Evolutionary conservation across 176 grass and related monocot genomes (phyloP), one percentile per base, ranked within the genome.

Genomic region (Tillandsia fasciculata): DNA sequence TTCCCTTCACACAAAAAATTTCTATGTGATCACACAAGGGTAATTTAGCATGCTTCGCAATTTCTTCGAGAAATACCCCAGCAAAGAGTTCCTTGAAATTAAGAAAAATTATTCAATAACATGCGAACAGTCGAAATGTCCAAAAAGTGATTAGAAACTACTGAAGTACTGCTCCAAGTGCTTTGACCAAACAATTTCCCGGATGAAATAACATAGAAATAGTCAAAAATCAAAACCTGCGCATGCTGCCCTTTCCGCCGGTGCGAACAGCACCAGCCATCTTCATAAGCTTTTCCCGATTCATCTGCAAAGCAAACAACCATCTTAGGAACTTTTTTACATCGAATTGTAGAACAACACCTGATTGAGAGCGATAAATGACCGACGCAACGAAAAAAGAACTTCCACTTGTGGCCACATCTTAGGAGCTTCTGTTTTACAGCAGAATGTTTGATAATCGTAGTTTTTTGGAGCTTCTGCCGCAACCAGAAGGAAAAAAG

Each of bases 261-360:
- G 90, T 93, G 71, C 90, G 90, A 69, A 93, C 90, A 7, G 90
- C 90, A 83, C 90, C 76, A 53, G 86, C 90, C 71, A 93, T 93
- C 86, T 89, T 93, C 83, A 89, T 83, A 66, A 93, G 78, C 72
- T 80, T 93, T 10, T 89, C 90, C 57, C 85, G 83, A 89, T 93
- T 78, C 90, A 93, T 93, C 90, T 93, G 71, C 23, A 71, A 53
- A 73, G 54, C 29, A 63, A 2, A 85, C 48, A 77, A 69, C 78
- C 33, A 70, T 67, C 26, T 71, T 56, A 84, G 17, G 33, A 42
- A 42, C 6, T 6, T 42, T 42, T 42, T 42, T 42, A 7, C 3
- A 42, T 42, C 33, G 33, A 42, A 0, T 5, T 42, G 33, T 42
- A 61, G 56, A 18, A 22, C 17, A 61, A 61, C 18, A 23, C 56